Evolutionary conservation across 306 rosid genomes (phyloP).

Genomic region (Ormosia emarginata): DNA sequence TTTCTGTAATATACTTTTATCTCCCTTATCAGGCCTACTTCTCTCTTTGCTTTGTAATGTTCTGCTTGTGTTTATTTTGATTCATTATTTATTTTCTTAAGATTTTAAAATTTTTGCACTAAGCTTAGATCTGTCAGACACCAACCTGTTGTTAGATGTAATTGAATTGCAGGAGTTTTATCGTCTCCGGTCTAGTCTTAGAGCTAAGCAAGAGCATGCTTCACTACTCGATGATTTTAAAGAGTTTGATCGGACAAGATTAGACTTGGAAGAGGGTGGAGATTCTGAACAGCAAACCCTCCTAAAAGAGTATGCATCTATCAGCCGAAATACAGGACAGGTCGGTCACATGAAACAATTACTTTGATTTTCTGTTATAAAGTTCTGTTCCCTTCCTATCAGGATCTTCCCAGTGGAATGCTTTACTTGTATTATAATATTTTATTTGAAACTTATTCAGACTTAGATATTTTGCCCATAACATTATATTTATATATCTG

Average conservation of each 20-base stretch:
- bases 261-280: slow-evolving; percentile 81
- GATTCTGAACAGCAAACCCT: slow-evolving; percentile 68
- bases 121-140: slow-evolving; percentile 11
- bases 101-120: not conserved
- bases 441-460: not conserved
- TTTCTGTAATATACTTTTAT: not conserved
- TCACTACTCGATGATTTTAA: slow-evolving; percentile 93
- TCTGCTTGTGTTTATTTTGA: not conserved
- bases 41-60: not conserved
- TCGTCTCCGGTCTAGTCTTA: slow-evolving; percentile 85
- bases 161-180: slow-evolving; percentile 90
- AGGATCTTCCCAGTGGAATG: not conserved
- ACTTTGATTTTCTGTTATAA: not conserved
- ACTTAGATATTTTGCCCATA: not conserved
- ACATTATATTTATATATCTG: not conserved
- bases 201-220: slow-evolving; percentile 92
- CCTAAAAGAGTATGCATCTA: slow-evolving; percentile 74
- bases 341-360: slow-evolving; percentile 27
- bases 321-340: slow-evolving; percentile 94
- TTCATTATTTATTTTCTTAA: not conserved
- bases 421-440: not conserved
- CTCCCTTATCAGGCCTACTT: not conserved
- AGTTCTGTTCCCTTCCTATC: not conserved
- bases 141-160: slow-evolving; percentile 34
- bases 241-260: slow-evolving; percentile 90